Base-by-base conservation (phyloP, 805 yeast species). In the Barnettozyma populi region DNA sequence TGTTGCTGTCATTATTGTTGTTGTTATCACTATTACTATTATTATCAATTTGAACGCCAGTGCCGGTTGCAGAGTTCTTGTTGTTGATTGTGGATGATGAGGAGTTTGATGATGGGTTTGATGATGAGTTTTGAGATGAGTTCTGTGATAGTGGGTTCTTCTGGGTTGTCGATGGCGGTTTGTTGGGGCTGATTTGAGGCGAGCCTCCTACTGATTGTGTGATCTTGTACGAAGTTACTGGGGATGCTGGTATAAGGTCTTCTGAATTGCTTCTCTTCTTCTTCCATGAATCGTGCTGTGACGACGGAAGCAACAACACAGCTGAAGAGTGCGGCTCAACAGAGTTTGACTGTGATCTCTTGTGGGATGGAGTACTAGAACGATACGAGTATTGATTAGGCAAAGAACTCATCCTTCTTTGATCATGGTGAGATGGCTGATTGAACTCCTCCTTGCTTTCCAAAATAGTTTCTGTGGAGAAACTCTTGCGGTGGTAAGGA, bases 321-420 rank as follows among this genome's bases (percentile, higher is more conserved):
- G 63, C 61, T 16, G 62, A 50, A 0, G 57, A 45, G 32, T 54
- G 59, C 16, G 57, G 57, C 18, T 62, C 57, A 6, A 19, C 34
- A 38, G 65, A 52, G 45, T 56, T 57, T n/a, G 64, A 53, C 37
- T 54, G 56, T 34, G 61, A 49, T 46, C 61, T 47, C 45, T 47
- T 52, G 45, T 55, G 61, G 19, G 42, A 44, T 13, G 59, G 55
- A 5, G 55, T 49, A 9, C 46, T 16, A 16, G 53, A 47, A 23
- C 52, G 23, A 24, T 7, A 35, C 42, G 10, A 44, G 35, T 40
- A 47, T 23, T 47, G 52, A 13, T 36, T 46, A 9, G 62, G 55
- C 4, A 56, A 19, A 2, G 63, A 56, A 13, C 52, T 49, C 49
- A 55, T 41, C 32, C 59, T 46, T 44, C 53, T 51, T 5, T 48